Evolutionary conservation across 2,329 filamentous ascomycete species (phyloP), one percentile per base, ranked within the genome.

Genomic region (Neonectria faginata): DNA sequence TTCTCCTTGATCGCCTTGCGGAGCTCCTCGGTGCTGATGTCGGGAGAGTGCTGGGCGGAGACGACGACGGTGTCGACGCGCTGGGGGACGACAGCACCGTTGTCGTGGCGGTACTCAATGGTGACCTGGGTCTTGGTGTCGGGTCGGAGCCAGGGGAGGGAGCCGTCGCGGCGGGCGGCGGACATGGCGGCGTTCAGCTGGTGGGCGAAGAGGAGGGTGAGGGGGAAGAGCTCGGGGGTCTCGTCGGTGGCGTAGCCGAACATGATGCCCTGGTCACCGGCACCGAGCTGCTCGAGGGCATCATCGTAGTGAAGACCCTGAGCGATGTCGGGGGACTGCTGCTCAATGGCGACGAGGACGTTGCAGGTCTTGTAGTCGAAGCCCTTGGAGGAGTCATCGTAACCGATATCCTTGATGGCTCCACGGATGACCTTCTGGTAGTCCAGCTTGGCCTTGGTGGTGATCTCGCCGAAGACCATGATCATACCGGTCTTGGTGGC

Each of bases 281-380:
- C 96, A 83, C 96, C 96, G 72, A 99, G 91, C 85, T 97, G 91
- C 90, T 99, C 96, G 54, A 99, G 91, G 74, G 93, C 94, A 87
- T 97, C 89, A 73, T 99, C 96, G 83, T 97, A 97, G 88, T 98
- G 93, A 62, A 99, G 93, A 88, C 96, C 96, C 86, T 98, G 96
- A 75, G 96, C 96, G 79, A 99, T 99, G 83, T 99, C 96, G 78
- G 95, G 92, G 66, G 95, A 98, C 86, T 99, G 96, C 86, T 99
- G 90, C 91, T 99, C 96, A 82, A 99, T 97, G 84, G 95, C 96
- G 77, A 98, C 94, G 75, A 98, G 90, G 79, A 99, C 89, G 87
- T 97, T 98, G 87, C 92, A 95, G 75, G 96, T 99, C 91, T 98
- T 98, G 93, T 97, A 97, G 87, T 99, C 96, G 84, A 99, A 99